A percentile compares a stretch with the other conserved stretches of the same genome.
Evolutionary conservation across 2,329 filamentous ascomycete species (phyloP).

Genomic region (Ophiostoma sp.): DNA sequence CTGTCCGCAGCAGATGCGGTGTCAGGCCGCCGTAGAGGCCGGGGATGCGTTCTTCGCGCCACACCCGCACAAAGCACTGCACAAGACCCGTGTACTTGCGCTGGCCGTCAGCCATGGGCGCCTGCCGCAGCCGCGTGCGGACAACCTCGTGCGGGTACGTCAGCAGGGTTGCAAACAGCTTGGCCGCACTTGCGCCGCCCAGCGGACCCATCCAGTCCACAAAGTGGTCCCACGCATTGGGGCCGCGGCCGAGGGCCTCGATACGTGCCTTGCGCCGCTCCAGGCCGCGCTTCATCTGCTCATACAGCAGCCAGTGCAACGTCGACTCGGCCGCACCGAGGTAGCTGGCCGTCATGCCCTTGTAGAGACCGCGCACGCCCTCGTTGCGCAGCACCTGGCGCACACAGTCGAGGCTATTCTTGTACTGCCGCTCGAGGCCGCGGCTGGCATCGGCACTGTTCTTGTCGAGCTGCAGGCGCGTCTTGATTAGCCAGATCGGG

Average conservation of each 20-base stretch:
- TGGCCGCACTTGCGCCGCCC: slow-evolving; percentile 73
- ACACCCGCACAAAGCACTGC: slow-evolving; percentile 84
- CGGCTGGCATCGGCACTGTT: slow-evolving; percentile 61
- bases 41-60: slow-evolving; percentile 79
- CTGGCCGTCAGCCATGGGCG: slow-evolving; percentile 63
- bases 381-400: slow-evolving; percentile 75
- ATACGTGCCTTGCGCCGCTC: slow-evolving; percentile 57
- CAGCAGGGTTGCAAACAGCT: slow-evolving; percentile 74
- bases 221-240: slow-evolving; percentile 66
- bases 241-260: slow-evolving; percentile 53
- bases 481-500: slow-evolving; percentile 96
- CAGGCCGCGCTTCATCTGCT: slow-evolving; percentile 79
- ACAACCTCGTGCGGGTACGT: slow-evolving; percentile 94
- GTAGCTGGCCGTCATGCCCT: slow-evolving; percentile 86
- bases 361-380: slow-evolving; percentile 76
- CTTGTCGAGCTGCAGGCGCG: slow-evolving; percentile 84
- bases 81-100: slow-evolving; percentile 83
- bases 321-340: slow-evolving; percentile 86
- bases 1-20: slow-evolving; percentile 83
- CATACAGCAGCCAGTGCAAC: slow-evolving; percentile 89
- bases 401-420: slow-evolving; percentile 83
- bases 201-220: slow-evolving; percentile 76
- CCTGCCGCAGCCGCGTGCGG: slow-evolving; percentile 77
- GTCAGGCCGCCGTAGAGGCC: slow-evolving; percentile 87
- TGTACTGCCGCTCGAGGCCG: slow-evolving; percentile 62